Evolutionary conservation across 2,329 filamentous ascomycete genomes (phyloP), one percentile per base, ranked within the genome.

Genomic region (Dichotomopilus funicola): DNA sequence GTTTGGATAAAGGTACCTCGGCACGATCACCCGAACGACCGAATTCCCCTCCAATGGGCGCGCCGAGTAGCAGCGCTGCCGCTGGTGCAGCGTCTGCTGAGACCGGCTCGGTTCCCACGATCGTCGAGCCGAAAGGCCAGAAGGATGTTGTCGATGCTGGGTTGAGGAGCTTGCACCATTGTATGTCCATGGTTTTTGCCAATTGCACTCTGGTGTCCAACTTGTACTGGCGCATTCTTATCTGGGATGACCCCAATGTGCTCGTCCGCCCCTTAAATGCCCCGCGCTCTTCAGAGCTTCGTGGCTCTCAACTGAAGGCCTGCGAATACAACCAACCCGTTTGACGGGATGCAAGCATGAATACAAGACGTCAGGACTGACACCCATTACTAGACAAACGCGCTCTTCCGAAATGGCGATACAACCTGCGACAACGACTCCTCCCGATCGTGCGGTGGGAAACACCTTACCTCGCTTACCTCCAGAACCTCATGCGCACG

Each of bases 391-490:
- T 62, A 96, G 91, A 96, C 73, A 90, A 87, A 67, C 82, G 84
- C 69, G 85, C 85, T 63, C 83, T 99, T 56, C 91, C 94, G 53
- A 72, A 72, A 79, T 97, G 94, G 94, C 86, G 94, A 65, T 96
- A 96, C 75, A 75, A 77, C 59, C 73, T 96, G 63, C 89, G 94
- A 69, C 87, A 95, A 70, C 77, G 76, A 64, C 78, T 92, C 56
- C 85, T 99, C 57, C 92, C 92, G 59, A 78, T 97, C 56, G 85
- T 97, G 54, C 86, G 94, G 69, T 91, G 87, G 86, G 94, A 99
- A 75, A 99, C 94, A 35, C 92, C 91, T 1, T 94, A 95, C 72
- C 84, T 99, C 13, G 92, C 92, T 55, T 86, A 82, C 74, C 75
- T 96, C 67, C 94, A 99, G 78, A 80, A 86, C 63, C 83, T 78